phyloP scores from a whole-genome alignment of 1,284 basidiomycete species.

The Ganoderma leucocontextum region DNA sequence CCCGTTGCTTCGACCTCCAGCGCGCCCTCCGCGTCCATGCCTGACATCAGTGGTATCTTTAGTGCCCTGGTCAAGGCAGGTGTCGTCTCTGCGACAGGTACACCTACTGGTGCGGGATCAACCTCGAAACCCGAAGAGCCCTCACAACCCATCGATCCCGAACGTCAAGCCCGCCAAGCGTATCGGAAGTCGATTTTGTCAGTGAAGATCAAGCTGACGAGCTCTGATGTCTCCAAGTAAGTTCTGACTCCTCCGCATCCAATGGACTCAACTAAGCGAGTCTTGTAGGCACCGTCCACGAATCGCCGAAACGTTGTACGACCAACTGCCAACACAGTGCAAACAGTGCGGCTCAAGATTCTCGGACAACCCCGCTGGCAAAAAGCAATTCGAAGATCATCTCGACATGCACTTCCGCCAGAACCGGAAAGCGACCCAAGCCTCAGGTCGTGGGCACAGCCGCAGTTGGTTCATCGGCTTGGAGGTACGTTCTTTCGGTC shows the following conservation, averaged over 20 bases:
- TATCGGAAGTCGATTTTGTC: slow-evolving; percentile 80
- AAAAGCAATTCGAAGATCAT: slow-evolving; percentile 86
- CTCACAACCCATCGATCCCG: slow-evolving; percentile 48
- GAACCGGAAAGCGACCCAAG: slow-evolving; percentile 90
- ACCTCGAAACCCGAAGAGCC: slow-evolving; percentile 49
- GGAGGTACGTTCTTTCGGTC: slow-evolving; percentile 66
- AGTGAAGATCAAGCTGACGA: slow-evolving; percentile 74
- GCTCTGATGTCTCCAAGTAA: slow-evolving; percentile 78
- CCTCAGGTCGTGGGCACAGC: slow-evolving; percentile 86
- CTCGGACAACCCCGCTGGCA: slow-evolving; percentile 73
- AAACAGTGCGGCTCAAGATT: slow-evolving; percentile 95
- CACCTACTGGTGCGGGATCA: slow-evolving; percentile 58
- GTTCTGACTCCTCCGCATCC: slow-evolving; percentile 34
- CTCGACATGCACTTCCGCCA: slow-evolving; percentile 98
- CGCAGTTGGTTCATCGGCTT: slow-evolving; percentile 90
- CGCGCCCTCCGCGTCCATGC: slow-evolving; percentile 37
- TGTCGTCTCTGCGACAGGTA: slow-evolving; percentile 64
- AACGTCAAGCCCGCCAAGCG: slow-evolving; percentile 57
- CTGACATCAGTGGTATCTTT: slow-evolving; percentile 66
- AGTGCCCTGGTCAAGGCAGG: slow-evolving; percentile 78
- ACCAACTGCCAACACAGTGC: slow-evolving; percentile 84
- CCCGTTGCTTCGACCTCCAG: slow-evolving; percentile 40
- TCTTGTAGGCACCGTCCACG: slow-evolving; percentile 65
- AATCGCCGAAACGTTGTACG: slow-evolving; percentile 75
- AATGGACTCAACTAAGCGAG: slow-evolving; percentile 17